These are phyloP conservation scores for Fusarium marasasianum DNA, from an alignment of 2,329 filamentous ascomycete genomes.

Conservation along the genomic window DNA sequence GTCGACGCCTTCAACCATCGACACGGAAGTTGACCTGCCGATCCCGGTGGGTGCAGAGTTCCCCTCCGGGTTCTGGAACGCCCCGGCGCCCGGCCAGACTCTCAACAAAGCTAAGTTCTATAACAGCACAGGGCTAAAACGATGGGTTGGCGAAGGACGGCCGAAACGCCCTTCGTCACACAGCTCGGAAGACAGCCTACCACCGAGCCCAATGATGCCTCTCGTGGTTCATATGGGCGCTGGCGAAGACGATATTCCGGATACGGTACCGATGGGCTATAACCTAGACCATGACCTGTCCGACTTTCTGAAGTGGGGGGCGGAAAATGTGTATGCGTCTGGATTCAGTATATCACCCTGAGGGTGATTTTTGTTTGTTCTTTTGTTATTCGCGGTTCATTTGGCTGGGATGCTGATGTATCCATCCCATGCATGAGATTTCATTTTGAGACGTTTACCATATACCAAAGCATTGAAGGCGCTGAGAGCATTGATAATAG, in stretches of 20 bases:
- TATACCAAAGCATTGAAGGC: constrained; percentile 29
- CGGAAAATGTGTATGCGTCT: constrained; percentile 57
- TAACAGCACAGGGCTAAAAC: constrained; percentile 44
- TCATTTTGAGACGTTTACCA: constrained; percentile 3
- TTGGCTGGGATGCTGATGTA: not conserved
- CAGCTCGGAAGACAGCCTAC: constrained; percentile 52
- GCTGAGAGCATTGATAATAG: constrained; percentile 21
- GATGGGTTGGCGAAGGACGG: constrained; percentile 51
- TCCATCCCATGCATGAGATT: constrained; percentile 13
- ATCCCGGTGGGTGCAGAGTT: constrained; percentile 51
- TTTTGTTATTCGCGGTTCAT: constrained; percentile 5
- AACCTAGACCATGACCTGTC: constrained; percentile 68
- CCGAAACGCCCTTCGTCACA: constrained; percentile 45
- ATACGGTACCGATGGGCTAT: constrained; percentile 65
- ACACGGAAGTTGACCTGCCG: constrained; percentile 50
- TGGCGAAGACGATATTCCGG: constrained; percentile 43
- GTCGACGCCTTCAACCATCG: constrained; percentile 43
- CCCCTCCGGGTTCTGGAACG: constrained; percentile 49
- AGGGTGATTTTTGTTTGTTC: not conserved
- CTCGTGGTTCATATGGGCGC: constrained; percentile 54
- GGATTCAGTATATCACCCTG: constrained; percentile 38
- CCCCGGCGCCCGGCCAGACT: constrained; percentile 25
- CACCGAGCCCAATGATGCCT: constrained; percentile 61
- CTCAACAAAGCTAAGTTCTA: constrained; percentile 48
- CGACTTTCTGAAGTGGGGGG: constrained; percentile 67